Base-by-base conservation (phyloP, 805 yeast genomes). In the Debaryomyces hansenii region DNA sequence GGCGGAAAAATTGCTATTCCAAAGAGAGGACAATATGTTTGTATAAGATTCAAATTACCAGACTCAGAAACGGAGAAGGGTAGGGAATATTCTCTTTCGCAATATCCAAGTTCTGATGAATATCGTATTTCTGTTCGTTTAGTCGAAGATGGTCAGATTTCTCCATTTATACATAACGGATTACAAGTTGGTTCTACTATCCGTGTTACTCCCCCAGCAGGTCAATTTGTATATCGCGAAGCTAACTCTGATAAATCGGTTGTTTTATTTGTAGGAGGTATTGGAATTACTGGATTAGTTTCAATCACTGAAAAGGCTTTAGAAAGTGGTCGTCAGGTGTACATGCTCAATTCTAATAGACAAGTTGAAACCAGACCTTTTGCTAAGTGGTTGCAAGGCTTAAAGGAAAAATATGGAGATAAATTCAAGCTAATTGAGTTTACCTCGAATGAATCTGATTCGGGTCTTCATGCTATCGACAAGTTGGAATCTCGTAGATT, bases 261-360 rank as follows among this genome's bases (percentile, higher is more conserved):
- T 18, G 52, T 75, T 1, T 60, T 83, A 24, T 64, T 82, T 45
- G 72, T 80, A 16, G 86, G 83, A 40, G 90, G 90, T 44, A 80
- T 82, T 46, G 90, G 89, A 50, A 78, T 81, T 42, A 85, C 90
- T 5, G 90, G 90, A 31, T 46, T 81, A 28, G 54, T 84, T 29
- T 70, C 87, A 6, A 75, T 83, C 58, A 58, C 74, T 15, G 79
- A 79, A 55, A 41, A 56, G 6, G 76, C 70, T 6, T 57, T 66
- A 40, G 48, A 48, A 9, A 62, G 60, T 24, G 69, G 64, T 7
- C 63, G 63, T 44, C 45, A 52, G 4, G 72, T 72, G n/a, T 54
- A 49, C 7, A 54, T 75, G 40, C 53, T 61, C 37, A 65, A 71
- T 53, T 70, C 77, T 15, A 68, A 67, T 47, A 55, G 52, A 41